Percentiles rank a stretch among this genome's conserved stretches.
These are phyloP conservation scores for Aspergillus floridensis DNA, from an alignment of 2,329 filamentous ascomycete species.

Conservation along the genomic window DNA sequence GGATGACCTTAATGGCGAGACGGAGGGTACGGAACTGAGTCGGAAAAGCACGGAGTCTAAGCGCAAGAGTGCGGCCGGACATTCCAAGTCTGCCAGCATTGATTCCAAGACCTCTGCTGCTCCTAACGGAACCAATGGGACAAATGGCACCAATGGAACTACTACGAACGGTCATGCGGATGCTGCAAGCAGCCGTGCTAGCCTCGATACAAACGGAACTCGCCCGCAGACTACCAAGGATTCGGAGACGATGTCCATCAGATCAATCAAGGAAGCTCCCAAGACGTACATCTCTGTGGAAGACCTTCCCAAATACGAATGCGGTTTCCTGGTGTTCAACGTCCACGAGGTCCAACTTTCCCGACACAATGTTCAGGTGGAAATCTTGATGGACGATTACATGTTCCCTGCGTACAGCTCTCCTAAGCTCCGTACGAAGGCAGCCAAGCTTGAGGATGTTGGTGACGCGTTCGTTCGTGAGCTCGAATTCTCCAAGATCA, in stretches of 20 bases:
- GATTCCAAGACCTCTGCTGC: conserved; percentile 29
- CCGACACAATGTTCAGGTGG: conserved; percentile 71
- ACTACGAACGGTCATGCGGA: conserved; percentile 38
- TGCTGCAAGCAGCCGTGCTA: conserved; percentile 28
- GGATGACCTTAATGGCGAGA: conserved; percentile 33
- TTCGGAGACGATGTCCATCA: conserved; percentile 47
- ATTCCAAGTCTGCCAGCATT: conserved; percentile 30
- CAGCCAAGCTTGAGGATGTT: conserved; percentile 80
- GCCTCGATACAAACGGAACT: conserved; percentile 36
- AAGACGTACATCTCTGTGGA: conserved; percentile 77
- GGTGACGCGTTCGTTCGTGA: conserved; percentile 95
- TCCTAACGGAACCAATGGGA: conserved; percentile 16
- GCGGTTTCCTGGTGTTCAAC: conserved; percentile 90
- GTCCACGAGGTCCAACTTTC: conserved; percentile 85
- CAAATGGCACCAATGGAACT: conserved; percentile 24
- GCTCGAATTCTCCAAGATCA: conserved; percentile 92
- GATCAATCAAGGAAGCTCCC: conserved; percentile 56
- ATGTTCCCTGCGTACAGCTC: conserved; percentile 85
- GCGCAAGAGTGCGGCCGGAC: conserved; percentile 19
- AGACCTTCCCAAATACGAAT: conserved; percentile 80
- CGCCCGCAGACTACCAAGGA: conserved; percentile 41
- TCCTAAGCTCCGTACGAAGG: conserved; percentile 66
- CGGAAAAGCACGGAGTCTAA: conserved; percentile 33
- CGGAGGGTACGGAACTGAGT: conserved; percentile 14
- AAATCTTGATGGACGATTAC: conserved; percentile 93